Percentiles rank a stretch among this genome's conserved stretches.
Conservation (phyloP, 23 red algal genomes). For the Gracilaria caudata region DNA sequence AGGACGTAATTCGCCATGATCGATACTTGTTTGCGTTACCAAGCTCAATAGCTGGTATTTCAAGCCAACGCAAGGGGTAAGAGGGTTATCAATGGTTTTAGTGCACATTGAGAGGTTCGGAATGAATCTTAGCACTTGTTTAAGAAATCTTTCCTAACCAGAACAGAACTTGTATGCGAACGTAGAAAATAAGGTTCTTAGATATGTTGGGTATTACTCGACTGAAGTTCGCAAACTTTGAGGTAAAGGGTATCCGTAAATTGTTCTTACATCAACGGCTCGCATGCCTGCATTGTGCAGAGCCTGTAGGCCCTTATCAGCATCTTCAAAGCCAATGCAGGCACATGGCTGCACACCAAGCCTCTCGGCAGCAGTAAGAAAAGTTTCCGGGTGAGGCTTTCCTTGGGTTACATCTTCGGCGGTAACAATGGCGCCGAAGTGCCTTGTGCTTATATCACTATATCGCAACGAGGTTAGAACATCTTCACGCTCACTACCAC, state of each 20-base stretch:
- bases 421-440: slow-evolving; percentile 60
- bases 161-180: too few relatives aligned
- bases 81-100: too few relatives aligned
- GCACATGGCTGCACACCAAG: slow-evolving; percentile 44
- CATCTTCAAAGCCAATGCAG: slow-evolving; percentile 74
- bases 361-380: slow-evolving; percentile 43
- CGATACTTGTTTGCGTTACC: too few relatives aligned
- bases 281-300: slow-evolving; percentile 61
- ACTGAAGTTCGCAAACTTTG: not conserved
- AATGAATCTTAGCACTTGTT: too few relatives aligned
- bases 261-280: slow-evolving; percentile 44
- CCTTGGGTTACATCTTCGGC: slow-evolving; percentile 60
- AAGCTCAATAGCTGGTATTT: too few relatives aligned
- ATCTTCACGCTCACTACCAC: slow-evolving; percentile 56
- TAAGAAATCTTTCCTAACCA: too few relatives aligned
- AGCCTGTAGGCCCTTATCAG: slow-evolving; percentile 66
- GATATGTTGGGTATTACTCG: not conserved
- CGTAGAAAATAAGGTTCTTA: too few relatives aligned
- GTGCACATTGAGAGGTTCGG: too few relatives aligned
- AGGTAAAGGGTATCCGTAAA: slow-evolving; percentile 60
- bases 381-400: slow-evolving; percentile 74
- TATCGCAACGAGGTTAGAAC: slow-evolving; percentile 25
- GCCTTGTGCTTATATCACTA: slow-evolving; percentile 26
- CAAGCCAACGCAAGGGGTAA: too few relatives aligned
- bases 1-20: too few relatives aligned